Base-by-base conservation (phyloP, 805 yeast genomes). In the Candida ficus region DNA sequence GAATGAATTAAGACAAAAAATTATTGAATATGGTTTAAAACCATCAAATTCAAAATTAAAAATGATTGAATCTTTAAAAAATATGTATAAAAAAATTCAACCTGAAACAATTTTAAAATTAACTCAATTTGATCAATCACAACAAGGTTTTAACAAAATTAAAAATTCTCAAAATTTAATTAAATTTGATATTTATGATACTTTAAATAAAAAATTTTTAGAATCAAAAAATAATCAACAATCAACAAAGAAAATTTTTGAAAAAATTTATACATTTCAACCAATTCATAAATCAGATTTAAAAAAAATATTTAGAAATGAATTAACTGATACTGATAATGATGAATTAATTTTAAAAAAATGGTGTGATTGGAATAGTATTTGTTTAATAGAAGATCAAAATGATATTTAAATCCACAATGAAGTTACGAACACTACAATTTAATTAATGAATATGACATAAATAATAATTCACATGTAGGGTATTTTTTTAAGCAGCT, bases 281-380 rank as follows among this genome's bases (percentile, higher is more conserved):
- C 61, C 61, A 0, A 43, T 50, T 4, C 35, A 33, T 19, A 38
- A 32, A 13, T 10, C 34, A 10, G 38, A 34, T 4, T 36, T 46
- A 25, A 35, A 44, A 16, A 22, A 35, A 5, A 32, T 38, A 5
- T 43, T 43, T 13, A 25, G 13, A 8, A 29, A 43, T 12, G 44
- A 41, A 17, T 23, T 35, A 10, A 23, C 35, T 7, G 47, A 46
- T 8, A 13, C 43, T 6, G 27, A 28, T 2, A 38, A 42, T 26
- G 37, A 50, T 17, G 41, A 38, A 2, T 21, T 48, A 4, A 32
- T 20, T 2, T 32, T 52, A 2, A 43, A 41, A 21, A 34, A 38
- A 11, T 49, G 59, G 59, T 53, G 59, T 33, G 59, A 56, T 39
- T 38, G 46, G 37, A 52, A 53, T 30, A 50, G 58, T 21, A 45